Conservation (phyloP, 2,329 filamentous ascomycete species). For the Microascus cirrosus region DNA sequence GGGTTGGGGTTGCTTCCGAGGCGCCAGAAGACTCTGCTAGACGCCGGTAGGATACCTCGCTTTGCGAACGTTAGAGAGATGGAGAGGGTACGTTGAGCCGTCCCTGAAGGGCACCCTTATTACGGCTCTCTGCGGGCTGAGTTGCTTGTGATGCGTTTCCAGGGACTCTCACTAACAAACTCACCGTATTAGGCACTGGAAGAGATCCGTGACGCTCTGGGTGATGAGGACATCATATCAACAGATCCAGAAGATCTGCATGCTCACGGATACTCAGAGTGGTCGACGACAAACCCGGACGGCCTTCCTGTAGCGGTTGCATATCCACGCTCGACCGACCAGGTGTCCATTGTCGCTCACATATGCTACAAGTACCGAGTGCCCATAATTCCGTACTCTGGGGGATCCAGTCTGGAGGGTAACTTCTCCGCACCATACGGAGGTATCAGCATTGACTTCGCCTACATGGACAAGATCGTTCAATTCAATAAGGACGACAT, state of each 20-base stretch:
- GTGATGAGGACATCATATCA: conserved; percentile 45
- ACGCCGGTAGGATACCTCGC: conserved; percentile 9
- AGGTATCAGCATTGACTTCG: conserved; percentile 83
- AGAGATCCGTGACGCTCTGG: conserved; percentile 39
- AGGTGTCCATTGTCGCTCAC: conserved; percentile 49
- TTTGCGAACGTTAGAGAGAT: conserved; percentile 26
- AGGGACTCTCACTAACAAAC: neutral
- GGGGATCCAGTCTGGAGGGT: conserved; percentile 76
- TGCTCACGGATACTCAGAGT: conserved; percentile 56
- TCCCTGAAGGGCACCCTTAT: neutral
- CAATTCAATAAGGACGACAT: conserved; percentile 76
- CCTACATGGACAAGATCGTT: conserved; percentile 74
- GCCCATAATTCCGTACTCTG: conserved; percentile 79
- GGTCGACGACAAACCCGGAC: conserved; percentile 52
- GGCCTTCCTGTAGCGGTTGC: conserved; percentile 51
- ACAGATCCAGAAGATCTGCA: conserved; percentile 51
- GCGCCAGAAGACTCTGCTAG: neutral
- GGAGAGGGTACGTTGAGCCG: conserved; percentile 11
- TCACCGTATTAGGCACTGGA: conserved; percentile 33
- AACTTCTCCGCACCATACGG: conserved; percentile 84
- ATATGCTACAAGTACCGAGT: conserved; percentile 70
- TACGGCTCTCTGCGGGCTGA: neutral
- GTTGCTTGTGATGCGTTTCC: neutral
- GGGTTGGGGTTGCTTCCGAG: neutral
- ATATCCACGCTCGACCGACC: conserved; percentile 48